phyloP scores from a whole-genome alignment of 2,329 filamentous ascomycete genomes.

The Penicillium verrucosum region DNA sequence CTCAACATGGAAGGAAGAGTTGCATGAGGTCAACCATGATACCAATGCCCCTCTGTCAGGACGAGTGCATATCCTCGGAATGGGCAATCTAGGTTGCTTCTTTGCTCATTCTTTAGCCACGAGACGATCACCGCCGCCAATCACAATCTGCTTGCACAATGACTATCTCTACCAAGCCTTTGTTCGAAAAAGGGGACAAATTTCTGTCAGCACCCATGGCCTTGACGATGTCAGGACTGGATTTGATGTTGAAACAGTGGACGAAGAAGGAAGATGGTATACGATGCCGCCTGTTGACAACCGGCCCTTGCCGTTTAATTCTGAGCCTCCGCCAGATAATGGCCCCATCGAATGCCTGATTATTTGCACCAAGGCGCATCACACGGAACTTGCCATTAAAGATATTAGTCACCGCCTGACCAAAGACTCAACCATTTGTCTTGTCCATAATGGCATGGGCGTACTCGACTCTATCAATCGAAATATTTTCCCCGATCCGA shows the following conservation, averaged over 20 bases:
- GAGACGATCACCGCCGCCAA: slow-evolving; percentile 61
- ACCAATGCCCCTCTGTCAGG: slow-evolving; percentile 28
- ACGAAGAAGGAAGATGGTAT: slow-evolving; percentile 33
- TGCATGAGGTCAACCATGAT: slow-evolving; percentile 20
- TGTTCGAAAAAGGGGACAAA: slow-evolving; percentile 29
- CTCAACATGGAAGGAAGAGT: slow-evolving; percentile 31
- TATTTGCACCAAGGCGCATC: slow-evolving; percentile 70
- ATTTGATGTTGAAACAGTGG: slow-evolving; percentile 44
- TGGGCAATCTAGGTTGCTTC: slow-evolving; percentile 77
- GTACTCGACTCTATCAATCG: slow-evolving; percentile 73
- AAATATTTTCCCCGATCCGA: slow-evolving; percentile 64
- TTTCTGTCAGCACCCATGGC: slow-evolving; percentile 39
- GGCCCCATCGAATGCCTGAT: slow-evolving; percentile 70
- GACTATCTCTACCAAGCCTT: slow-evolving; percentile 37
- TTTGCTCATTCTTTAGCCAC: slow-evolving; percentile 69
- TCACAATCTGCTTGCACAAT: slow-evolving; percentile 75
- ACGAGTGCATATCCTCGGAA: slow-evolving; percentile 72
- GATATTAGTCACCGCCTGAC: slow-evolving; percentile 66
- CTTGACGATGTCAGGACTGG: slow-evolving; percentile 43
- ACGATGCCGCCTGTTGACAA: slow-evolving; percentile 26
- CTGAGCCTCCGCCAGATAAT: slow-evolving; percentile 27
- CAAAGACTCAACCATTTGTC: slow-evolving; percentile 66
- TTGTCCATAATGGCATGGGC: slow-evolving; percentile 80
- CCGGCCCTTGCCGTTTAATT: background rate
- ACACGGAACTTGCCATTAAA: slow-evolving; percentile 64